Percentiles rank a stretch among this genome's conserved stretches.
These are phyloP conservation scores for Tetrastigma voinierianum DNA, from an alignment of 164 flowering plant genomes.

Conservation along the genomic window DNA sequence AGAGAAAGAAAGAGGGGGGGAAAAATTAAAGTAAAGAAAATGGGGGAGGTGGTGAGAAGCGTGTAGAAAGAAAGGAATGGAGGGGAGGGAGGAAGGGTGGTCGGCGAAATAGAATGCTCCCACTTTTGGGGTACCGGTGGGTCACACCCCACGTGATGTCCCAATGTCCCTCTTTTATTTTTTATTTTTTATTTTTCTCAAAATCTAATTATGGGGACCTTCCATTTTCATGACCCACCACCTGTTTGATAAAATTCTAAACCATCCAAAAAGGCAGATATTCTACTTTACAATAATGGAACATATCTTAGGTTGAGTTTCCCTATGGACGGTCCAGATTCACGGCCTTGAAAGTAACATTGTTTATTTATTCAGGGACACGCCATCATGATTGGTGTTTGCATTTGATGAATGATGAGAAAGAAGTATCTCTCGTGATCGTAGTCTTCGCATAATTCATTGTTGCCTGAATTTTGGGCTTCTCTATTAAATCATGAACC, in stretches of 20 bases:
- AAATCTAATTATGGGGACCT: slow-evolving; percentile 11
- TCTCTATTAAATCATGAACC: slow-evolving; percentile 19
- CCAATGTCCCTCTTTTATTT: slow-evolving; percentile 4
- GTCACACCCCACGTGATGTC: slow-evolving; percentile 43
- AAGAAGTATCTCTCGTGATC: neutral
- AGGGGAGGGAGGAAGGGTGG: too few relatives aligned
- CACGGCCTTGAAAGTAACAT: neutral
- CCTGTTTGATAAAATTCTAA: slow-evolving; percentile 11
- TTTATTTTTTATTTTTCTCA: neutral
- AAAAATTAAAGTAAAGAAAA: slow-evolving; percentile 3
- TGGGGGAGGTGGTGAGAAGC: slow-evolving; percentile 22
- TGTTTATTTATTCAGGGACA: slow-evolving; percentile 3
- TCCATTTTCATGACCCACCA: slow-evolving; percentile 4
- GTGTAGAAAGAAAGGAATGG: slow-evolving; percentile 26
- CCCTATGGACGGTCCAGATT: slow-evolving; percentile 12
- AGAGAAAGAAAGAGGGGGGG: neutral
- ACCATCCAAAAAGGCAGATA: neutral
- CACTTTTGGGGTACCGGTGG: slow-evolving; percentile 32
- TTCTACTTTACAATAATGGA: slow-evolving; percentile 18
- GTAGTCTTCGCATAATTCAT: slow-evolving; percentile 10
- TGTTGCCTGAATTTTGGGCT: slow-evolving; percentile 12
- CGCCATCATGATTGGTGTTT: slow-evolving; percentile 16
- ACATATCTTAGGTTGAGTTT: neutral
- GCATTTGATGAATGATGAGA: slow-evolving; percentile 8
- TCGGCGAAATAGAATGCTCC: slow-evolving; percentile 11